phyloP scores from a whole-genome alignment of 106 monocot genomes.

The Apostasia ramifera region DNA sequence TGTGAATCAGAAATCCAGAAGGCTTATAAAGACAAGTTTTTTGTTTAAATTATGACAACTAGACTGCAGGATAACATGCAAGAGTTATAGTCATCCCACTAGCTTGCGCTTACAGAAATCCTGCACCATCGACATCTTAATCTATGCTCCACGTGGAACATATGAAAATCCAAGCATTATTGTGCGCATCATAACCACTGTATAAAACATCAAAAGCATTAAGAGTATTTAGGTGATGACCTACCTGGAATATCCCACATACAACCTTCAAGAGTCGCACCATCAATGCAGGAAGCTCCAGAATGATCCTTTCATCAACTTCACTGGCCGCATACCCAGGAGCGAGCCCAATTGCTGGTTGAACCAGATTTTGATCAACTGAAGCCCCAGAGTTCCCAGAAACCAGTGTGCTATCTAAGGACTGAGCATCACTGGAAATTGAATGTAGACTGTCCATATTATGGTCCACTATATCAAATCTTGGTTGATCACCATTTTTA shows the following conservation, averaged over 20 bases:
- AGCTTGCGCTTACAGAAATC: background rate
- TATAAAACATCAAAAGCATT: background rate
- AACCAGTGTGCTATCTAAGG: conserved; percentile 18
- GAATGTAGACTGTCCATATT: conserved; percentile 22
- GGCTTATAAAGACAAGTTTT: background rate
- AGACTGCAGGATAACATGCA: background rate
- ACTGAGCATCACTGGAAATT: conserved; percentile 20
- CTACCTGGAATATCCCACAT: conserved; percentile 83
- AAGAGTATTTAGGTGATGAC: conserved; percentile 9
- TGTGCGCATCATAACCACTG: background rate
- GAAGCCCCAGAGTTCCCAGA: conserved; percentile 27
- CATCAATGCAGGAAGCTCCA: conserved; percentile 81
- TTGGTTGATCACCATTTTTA: conserved; percentile 48
- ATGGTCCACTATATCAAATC: conserved; percentile 20
- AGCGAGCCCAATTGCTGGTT: conserved; percentile 28
- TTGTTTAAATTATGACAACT: background rate
- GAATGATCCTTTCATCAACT: conserved; percentile 79
- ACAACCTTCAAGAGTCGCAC: conserved; percentile 82
- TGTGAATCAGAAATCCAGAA: background rate
- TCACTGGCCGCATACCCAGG: conserved; percentile 74
- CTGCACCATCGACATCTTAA: background rate
- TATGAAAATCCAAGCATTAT: conserved; percentile 2
- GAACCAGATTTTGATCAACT: conserved; percentile 46
- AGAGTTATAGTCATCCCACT: background rate
- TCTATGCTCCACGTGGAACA: background rate